phyloP scores from a whole-genome alignment of 176 grass and related monocot genomes.

The Guadua angustifolia region DNA sequence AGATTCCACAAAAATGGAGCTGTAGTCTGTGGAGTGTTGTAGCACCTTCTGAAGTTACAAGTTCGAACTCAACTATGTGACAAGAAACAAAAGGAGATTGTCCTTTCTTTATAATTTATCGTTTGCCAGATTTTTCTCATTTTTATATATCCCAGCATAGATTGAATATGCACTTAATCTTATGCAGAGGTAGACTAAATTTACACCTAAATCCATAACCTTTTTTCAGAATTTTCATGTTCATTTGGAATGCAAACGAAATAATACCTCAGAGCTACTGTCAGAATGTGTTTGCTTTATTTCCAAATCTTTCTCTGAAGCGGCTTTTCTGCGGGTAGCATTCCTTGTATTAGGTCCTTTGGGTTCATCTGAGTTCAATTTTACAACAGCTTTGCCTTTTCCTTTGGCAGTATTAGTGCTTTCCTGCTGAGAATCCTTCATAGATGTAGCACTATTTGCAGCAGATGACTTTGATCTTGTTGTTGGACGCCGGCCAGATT shows the following conservation, averaged over 20 bases:
- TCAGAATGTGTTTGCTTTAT: slow-evolving; percentile 59
- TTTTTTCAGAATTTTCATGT: background rate
- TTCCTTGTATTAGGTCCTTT: slow-evolving; percentile 83
- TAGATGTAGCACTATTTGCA: slow-evolving; percentile 51
- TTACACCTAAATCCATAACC: background rate
- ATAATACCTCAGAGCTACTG: slow-evolving; percentile 84
- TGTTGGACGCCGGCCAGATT: slow-evolving; percentile 55
- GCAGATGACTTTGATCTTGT: slow-evolving; percentile 84
- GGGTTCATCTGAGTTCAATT: slow-evolving; percentile 57
- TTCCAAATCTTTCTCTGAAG: slow-evolving; percentile 77
- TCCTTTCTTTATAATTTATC: background rate
- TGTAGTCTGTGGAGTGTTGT: background rate
- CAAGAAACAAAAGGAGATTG: background rate
- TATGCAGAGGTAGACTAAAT: slow-evolving; percentile 9
- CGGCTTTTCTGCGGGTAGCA: slow-evolving; percentile 59
- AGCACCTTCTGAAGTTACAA: background rate
- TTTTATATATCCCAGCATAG: background rate
- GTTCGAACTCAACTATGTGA: background rate
- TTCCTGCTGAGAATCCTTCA: slow-evolving; percentile 59
- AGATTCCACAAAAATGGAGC: background rate
- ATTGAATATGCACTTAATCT: slow-evolving; percentile 10
- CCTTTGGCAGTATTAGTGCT: slow-evolving; percentile 62
- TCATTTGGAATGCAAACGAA: background rate
- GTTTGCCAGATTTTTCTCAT: background rate
- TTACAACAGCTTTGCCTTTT: slow-evolving; percentile 85